Base-by-base conservation (phyloP, 495 filamentous ascomycete species). In the Daldinia grandis region DNA sequence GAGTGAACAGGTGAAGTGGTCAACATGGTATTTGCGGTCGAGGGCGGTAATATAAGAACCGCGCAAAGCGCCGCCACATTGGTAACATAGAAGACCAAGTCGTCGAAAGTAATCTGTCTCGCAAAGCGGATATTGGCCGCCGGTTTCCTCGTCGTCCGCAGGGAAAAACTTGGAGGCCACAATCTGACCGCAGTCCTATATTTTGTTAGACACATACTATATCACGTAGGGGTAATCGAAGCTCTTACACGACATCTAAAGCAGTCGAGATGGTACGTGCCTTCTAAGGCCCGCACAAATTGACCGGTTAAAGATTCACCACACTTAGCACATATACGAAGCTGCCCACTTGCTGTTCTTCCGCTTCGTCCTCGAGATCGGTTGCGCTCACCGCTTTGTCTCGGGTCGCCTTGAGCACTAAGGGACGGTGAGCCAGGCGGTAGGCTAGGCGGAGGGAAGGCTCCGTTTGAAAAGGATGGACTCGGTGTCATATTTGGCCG, bases 161-260 rank as follows among this genome's bases (percentile, higher is more conserved):
- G 96, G 95, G 79, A 99, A 99, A 84, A 98, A 99, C 75, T 98
- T 98, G 27, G 94, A 97, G 17, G 96, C 95, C 28, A 99, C 96
- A 61, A 97, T 94, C 79, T 97, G 89, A 50, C 91, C 93, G 70
- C 96, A 99, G 77, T 99, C 96, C 95, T 99, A 72, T 21, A 68
- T 47, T 58, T 54, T 68, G 49, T 62, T n/a, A 64, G 76, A 66
- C 47, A 75, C 31, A 44, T 14, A 54, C 38, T 53, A 40, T 30
- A 44, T 44, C 38, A 31, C 27, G 42, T 24, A 57, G 38, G 24
- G 38, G 17, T 25, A 37, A 37, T 44, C 37, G 44, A 25, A 50
- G 30, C 38, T 86, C 92, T 83, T 86, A 98, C 95, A 79, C 93
- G 87, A 80, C 95, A 99, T 79, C 91, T 95, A 78, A 99, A 99